Conservation (phyloP, 148 eudicot species). For the Vaccinium macrocarpon region DNA sequence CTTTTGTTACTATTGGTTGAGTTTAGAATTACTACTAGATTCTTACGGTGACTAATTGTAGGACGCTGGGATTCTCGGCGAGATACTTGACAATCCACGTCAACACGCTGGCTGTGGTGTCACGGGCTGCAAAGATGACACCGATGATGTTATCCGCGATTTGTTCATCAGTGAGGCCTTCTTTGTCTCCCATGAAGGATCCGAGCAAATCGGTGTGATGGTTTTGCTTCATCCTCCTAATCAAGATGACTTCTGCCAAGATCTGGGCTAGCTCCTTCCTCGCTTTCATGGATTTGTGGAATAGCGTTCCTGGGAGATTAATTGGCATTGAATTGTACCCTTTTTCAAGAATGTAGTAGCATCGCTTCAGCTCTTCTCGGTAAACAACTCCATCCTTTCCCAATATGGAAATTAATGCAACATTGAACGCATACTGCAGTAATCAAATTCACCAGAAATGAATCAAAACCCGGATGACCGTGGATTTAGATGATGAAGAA, state of each 20-base stretch:
- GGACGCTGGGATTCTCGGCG: conserved; percentile 44
- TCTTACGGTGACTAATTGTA: conserved; percentile 53
- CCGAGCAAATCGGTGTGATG: conserved; percentile 64
- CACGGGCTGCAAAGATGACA: conserved; percentile 67
- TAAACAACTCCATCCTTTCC: conserved; percentile 75
- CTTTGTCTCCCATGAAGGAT: conserved; percentile 80
- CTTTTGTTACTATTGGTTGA: background rate
- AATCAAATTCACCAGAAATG: conserved; percentile 17
- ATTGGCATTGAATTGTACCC: conserved; percentile 98
- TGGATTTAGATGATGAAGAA: too few relatives aligned
- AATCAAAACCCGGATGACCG: conserved; percentile 21
- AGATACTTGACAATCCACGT: conserved; percentile 70
- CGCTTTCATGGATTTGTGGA: conserved; percentile 90
- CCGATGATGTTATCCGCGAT: conserved; percentile 68
- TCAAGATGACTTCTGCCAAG: conserved; percentile 54
- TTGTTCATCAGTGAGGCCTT: conserved; percentile 64
- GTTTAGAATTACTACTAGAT: background rate
- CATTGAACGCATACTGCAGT: conserved; percentile 89
- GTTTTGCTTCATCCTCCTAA: conserved; percentile 43
- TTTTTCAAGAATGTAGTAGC: conserved; percentile 78
- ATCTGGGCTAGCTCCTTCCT: conserved; percentile 75
- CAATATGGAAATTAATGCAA: conserved; percentile 78
- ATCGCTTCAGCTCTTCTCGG: conserved; percentile 81
- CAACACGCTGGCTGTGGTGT: conserved; percentile 68
- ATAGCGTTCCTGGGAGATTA: conserved; percentile 86